phyloP scores from a whole-genome alignment of 192 early-diverging fungal genomes.

The Backusella tarrabulga region DNA sequence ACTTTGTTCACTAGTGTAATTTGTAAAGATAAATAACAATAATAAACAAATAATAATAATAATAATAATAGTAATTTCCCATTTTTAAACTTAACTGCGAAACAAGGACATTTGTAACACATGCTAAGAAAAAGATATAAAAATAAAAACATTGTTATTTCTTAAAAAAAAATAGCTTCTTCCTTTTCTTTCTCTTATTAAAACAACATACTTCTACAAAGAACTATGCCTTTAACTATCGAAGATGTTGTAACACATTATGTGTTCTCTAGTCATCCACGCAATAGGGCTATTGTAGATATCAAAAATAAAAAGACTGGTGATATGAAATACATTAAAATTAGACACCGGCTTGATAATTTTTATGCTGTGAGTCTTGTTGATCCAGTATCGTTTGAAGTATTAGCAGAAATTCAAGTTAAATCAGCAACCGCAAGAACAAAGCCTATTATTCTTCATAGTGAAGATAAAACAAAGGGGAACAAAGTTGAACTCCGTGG shows the following conservation, averaged over 20 bases:
- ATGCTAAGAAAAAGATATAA: not conserved
- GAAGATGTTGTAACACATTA: slow-evolving; percentile 12
- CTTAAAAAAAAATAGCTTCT: not conserved
- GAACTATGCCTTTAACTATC: slow-evolving; percentile 3
- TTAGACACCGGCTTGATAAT: slow-evolving; percentile 16
- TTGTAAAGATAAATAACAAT: slow-evolving; percentile 8
- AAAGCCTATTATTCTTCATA: slow-evolving; percentile 17
- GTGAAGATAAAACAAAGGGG: not conserved
- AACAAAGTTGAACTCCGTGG: not conserved
- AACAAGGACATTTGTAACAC: not conserved
- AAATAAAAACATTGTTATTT: not conserved
- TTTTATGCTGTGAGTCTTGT: slow-evolving; percentile 26
- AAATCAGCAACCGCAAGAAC: slow-evolving; percentile 1
- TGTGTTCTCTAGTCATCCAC: slow-evolving; percentile 16
- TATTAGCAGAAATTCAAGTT: slow-evolving; percentile 20
- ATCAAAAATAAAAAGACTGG: slow-evolving; percentile 22
- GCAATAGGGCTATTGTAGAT: slow-evolving; percentile 21
- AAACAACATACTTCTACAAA: not conserved
- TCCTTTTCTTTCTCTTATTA: not conserved
- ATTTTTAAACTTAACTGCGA: slow-evolving; percentile 5
- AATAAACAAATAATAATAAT: slow-evolving; percentile 3
- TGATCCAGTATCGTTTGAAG: slow-evolving; percentile 16
- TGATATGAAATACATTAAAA: slow-evolving; percentile 15
- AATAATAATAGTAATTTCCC: not conserved
- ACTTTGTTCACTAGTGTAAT: slow-evolving; percentile 46